Percentiles rank a stretch among this genome's conserved stretches.
Evolutionary conservation across 2,329 filamentous ascomycete species (phyloP).

Genomic region (Monilinia aucupariae): DNA sequence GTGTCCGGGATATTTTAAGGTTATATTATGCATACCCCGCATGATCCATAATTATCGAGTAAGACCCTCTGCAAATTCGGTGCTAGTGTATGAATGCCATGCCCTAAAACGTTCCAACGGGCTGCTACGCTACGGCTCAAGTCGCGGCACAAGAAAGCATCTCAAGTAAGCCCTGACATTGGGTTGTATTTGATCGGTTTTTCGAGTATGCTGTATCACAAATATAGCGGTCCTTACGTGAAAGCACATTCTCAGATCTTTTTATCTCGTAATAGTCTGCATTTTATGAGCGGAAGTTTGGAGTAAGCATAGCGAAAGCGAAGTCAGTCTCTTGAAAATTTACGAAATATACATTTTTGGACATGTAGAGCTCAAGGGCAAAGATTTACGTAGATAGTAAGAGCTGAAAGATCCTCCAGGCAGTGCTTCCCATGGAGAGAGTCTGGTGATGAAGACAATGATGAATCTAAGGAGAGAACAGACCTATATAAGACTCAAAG

Average conservation of each 20-base stretch:
- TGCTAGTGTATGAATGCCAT: not conserved
- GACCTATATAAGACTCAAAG: not conserved
- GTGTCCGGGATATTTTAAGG: too few species aligned
- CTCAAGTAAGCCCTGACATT: not conserved
- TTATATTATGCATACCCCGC: too few species aligned
- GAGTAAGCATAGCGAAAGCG: not conserved
- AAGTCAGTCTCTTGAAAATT: not conserved
- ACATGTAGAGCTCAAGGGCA: not conserved
- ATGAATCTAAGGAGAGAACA: not conserved
- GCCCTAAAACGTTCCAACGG: not conserved
- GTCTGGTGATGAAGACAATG: not conserved
- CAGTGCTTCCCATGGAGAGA: not conserved
- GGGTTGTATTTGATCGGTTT: not conserved
- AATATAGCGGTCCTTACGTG: not conserved
- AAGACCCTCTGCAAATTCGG: too few species aligned
- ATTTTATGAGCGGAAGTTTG: not conserved
- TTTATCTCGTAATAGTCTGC: not conserved
- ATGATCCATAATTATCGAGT: too few species aligned
- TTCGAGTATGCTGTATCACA: not conserved
- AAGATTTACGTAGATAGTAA: not conserved
- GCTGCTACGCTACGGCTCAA: too few species aligned
- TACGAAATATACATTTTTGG: not conserved
- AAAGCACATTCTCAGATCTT: not conserved
- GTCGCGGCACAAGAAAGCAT: not conserved
- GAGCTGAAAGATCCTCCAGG: not conserved